Conservation (phyloP, 768 basidiomycete genomes). For the Lenzites betulinus region DNA sequence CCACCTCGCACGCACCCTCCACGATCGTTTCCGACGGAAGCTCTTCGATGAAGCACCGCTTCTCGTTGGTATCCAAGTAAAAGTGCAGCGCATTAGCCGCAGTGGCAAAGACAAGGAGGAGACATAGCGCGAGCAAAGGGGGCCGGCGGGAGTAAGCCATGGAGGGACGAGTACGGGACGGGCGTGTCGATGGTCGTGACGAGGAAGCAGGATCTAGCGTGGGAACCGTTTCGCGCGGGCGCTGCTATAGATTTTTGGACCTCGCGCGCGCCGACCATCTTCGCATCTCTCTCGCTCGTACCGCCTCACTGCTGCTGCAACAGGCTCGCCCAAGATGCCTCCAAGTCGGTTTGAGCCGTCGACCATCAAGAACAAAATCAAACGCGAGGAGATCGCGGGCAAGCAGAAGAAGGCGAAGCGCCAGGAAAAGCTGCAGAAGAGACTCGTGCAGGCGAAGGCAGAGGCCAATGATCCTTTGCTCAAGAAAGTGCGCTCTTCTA, state of each 20-base stretch:
- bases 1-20: slow-evolving; percentile 60
- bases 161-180: slow-evolving; percentile 17
- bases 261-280: not conserved
- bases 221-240: slow-evolving; percentile 20
- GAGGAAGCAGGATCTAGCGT: slow-evolving; percentile 21
- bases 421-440: slow-evolving; percentile 77
- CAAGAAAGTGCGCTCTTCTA: slow-evolving; percentile 72
- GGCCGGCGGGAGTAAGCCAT: slow-evolving; percentile 28
- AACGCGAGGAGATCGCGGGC: slow-evolving; percentile 74
- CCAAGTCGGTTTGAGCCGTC: slow-evolving; percentile 61
- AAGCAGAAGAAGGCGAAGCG: slow-evolving; percentile 79
- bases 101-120: slow-evolving; percentile 44
- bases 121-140: slow-evolving; percentile 34
- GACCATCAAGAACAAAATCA: slow-evolving; percentile 83
- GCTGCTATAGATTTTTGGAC: slow-evolving; percentile 19
- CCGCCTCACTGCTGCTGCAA: not conserved
- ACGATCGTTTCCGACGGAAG: slow-evolving; percentile 94
- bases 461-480: slow-evolving; percentile 75
- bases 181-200: slow-evolving; percentile 26
- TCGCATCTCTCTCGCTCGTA: not conserved
- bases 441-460: slow-evolving; percentile 75
- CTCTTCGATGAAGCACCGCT: slow-evolving; percentile 95
- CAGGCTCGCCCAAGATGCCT: slow-evolving; percentile 43
- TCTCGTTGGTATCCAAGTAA: slow-evolving; percentile 93
- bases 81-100: slow-evolving; percentile 85